These are phyloP conservation scores for Petunia axillaris DNA, from an alignment of 257 asterid genomes.

Conservation along the genomic window DNA sequence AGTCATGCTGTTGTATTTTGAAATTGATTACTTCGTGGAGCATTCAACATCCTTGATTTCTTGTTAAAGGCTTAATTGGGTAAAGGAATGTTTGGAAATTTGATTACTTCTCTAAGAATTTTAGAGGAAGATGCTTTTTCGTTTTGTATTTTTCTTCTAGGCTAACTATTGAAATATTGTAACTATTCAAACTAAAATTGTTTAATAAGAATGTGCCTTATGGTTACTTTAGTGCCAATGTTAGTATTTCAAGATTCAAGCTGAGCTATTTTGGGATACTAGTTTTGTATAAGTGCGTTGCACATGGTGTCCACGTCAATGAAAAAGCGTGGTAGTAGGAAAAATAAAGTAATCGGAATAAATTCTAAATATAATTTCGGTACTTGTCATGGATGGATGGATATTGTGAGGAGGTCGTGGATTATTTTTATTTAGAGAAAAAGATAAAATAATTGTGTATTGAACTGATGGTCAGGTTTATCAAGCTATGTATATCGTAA, in stretches of 20 bases:
- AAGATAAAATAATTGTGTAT: too few species aligned
- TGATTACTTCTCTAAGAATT: not conserved
- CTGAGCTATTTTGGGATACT: not conserved
- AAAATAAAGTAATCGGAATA: too few species aligned
- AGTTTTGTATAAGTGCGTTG: too few species aligned
- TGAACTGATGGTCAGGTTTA: too few species aligned
- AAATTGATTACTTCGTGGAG: not conserved
- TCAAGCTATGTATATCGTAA: too few species aligned
- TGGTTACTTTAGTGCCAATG: not conserved
- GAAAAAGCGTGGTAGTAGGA: too few species aligned
- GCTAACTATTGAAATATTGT: not conserved
- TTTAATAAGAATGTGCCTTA: not conserved
- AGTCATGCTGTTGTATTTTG: conserved; percentile 52
- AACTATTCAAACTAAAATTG: not conserved
- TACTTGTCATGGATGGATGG: too few species aligned
- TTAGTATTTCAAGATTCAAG: not conserved
- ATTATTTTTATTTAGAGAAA: too few species aligned
- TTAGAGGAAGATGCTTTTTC: not conserved
- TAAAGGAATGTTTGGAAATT: not conserved
- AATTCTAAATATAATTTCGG: too few species aligned
- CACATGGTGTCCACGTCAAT: too few species aligned
- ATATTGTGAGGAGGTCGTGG: too few species aligned
- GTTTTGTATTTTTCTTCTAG: not conserved
- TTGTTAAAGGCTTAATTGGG: not conserved
- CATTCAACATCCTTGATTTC: not conserved